Evolutionary conservation across 1,284 basidiomycete species (phyloP), one percentile per base, ranked within the genome.

Genomic region (Puccinia horiana): DNA sequence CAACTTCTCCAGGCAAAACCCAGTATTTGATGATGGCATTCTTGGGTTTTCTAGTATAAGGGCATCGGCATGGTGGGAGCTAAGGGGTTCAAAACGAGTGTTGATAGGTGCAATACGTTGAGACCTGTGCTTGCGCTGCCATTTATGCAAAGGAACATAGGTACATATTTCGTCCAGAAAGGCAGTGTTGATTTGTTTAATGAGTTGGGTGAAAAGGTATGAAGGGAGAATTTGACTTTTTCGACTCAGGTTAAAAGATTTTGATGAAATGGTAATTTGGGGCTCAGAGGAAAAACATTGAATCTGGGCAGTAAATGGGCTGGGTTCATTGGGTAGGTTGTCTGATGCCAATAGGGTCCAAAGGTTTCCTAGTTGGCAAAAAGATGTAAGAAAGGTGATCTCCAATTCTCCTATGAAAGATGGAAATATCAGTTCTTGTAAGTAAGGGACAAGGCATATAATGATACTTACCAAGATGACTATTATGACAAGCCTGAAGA

Each of bases 401-500:
- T 70, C 69, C 2, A 70, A 40, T 40, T 70, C n/a, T 1, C 69
- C 69, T 70, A 14, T 49, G 2, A 35, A 61, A 16, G 1, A 12
- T 6, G 1, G 4, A 40, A 65, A 16, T 23, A 29, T 4, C 12
- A 11, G 5, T 32, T 29, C n/a, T n/a, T 6, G 54, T 26, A 40
- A 37, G 44, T 2, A 40, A 26, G 23, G 14, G 12, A 23, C 5
- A 58, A 9, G 16, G 49, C 0, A 26, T 26, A 23, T 4, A 16
- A 18, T n/a, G 5, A n/a, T 35, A 29, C 65, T 69, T 32, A 70
- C 77, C 65, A n/a, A 79, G 35, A 52, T 35, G 65, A 70, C 72
- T 79, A 40, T 79, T 79, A 54, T 79, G 77, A 20, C 29, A 32
- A 5, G 77, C 52, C 37, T 79, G 65, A 8, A 52, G 29, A 23